These are phyloP conservation scores for Amanita polypyramis DNA, from an alignment of 768 basidiomycete genomes.

Conservation along the genomic window DNA sequence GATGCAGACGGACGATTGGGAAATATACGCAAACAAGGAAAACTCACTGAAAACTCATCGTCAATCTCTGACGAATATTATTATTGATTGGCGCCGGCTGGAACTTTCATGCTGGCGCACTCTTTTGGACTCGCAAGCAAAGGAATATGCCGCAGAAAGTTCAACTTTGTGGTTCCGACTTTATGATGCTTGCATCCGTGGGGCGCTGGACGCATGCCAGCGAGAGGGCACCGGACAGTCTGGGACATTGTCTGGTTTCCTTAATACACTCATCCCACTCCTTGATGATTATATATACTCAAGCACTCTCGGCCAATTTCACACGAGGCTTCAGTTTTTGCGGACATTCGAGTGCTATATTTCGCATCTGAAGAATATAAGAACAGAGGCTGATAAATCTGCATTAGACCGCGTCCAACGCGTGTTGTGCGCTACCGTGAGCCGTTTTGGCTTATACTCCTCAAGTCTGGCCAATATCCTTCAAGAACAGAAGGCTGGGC, in stretches of 20 bases:
- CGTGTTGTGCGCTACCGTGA: constrained; percentile 50
- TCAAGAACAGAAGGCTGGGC: constrained; percentile 35
- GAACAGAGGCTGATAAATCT: constrained; percentile 17
- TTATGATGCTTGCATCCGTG: constrained; percentile 69
- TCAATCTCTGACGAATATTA: constrained; percentile 52
- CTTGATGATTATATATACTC: constrained; percentile 69
- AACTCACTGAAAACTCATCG: constrained; percentile 69
- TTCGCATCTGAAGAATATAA: constrained; percentile 21
- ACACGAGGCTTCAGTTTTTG: constrained; percentile 55
- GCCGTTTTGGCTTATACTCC: constrained; percentile 56
- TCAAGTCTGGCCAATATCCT: constrained; percentile 37
- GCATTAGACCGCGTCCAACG: constrained; percentile 40
- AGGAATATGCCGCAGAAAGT: constrained; percentile 36
- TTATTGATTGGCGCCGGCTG: constrained; percentile 84
- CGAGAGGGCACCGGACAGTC: constrained; percentile 22
- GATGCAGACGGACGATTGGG: constrained; percentile 90
- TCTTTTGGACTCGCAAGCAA: constrained; percentile 64
- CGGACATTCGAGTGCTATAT: constrained; percentile 53
- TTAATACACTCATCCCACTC: constrained; percentile 61
- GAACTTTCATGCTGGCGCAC: constrained; percentile 84
- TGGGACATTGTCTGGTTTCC: constrained; percentile 35
- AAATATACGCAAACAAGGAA: constrained; percentile 87
- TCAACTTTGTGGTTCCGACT: constrained; percentile 85
- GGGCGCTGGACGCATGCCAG: constrained; percentile 37
- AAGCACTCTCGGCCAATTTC: constrained; percentile 80